A percentile compares a stretch with the other conserved stretches of the same genome.
Evolutionary conservation across 2,329 filamentous ascomycete genomes (phyloP).

Genomic region (Aspergillus niger): DNA sequence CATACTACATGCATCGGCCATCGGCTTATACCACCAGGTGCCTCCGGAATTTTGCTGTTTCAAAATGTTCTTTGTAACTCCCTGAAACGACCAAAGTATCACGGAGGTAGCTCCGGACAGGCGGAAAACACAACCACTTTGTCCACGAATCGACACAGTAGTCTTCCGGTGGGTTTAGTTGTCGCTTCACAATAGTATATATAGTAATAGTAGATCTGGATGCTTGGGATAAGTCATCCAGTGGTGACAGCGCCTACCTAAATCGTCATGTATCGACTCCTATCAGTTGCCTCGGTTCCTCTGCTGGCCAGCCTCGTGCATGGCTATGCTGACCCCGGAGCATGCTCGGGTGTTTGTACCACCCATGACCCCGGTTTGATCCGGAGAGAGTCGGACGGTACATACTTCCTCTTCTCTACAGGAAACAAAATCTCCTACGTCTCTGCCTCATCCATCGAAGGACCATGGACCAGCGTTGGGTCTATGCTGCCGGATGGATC

Average conservation of each 20-base stretch:
- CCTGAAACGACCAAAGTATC: slow-evolving; percentile 3
- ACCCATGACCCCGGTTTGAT: slow-evolving; percentile 54
- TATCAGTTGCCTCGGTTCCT: slow-evolving; percentile 7
- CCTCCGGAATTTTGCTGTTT: slow-evolving; percentile 10
- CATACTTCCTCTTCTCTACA: slow-evolving; percentile 57
- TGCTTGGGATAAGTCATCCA: neutral
- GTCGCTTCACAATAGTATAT: neutral
- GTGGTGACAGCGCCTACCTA: neutral
- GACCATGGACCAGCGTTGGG: slow-evolving; percentile 55
- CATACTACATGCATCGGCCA: neutral
- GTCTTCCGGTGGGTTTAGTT: neutral
- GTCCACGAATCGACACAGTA: neutral
- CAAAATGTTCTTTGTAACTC: neutral
- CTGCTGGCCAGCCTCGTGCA: slow-evolving; percentile 21
- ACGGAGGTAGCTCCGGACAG: slow-evolving; percentile 1
- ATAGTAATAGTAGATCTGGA: neutral
- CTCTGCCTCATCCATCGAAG: slow-evolving; percentile 49
- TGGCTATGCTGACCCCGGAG: slow-evolving; percentile 34
- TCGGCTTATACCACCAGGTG: neutral
- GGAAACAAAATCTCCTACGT: slow-evolving; percentile 53
- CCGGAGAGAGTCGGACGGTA: slow-evolving; percentile 49
- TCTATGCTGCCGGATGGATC: slow-evolving; percentile 50
- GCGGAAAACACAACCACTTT: neutral
- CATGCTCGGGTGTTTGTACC: slow-evolving; percentile 35
- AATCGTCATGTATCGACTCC: slow-evolving; percentile 14